Percentiles rank a stretch among this genome's conserved stretches.
These are phyloP conservation scores for Lodderomyces pseudojiufengensis DNA, from an alignment of 1,139 yeast species.

Conservation along the genomic window DNA sequence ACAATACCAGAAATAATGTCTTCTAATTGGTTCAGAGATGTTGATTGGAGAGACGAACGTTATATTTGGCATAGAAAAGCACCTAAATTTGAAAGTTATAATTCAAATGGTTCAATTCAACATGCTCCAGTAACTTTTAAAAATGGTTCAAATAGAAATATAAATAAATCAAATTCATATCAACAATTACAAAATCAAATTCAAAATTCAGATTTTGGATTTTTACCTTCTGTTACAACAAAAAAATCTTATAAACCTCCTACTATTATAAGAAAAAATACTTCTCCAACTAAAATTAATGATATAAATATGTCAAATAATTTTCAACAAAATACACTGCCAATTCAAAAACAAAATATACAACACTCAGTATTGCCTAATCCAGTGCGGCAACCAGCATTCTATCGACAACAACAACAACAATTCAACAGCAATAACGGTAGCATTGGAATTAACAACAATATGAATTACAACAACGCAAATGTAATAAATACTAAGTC, in stretches of 20 bases:
- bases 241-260: slow-evolving; percentile 34
- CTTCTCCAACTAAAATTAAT: background rate
- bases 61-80: slow-evolving; percentile 46
- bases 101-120: slow-evolving; percentile 3
- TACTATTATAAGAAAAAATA: slow-evolving; percentile 26
- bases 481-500: slow-evolving; percentile 3
- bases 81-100: slow-evolving; percentile 36
- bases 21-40: slow-evolving; percentile 37
- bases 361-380: slow-evolving; percentile 7
- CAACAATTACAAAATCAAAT: slow-evolving; percentile 44
- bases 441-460: slow-evolving; percentile 5
- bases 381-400: slow-evolving; percentile 2
- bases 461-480: slow-evolving; percentile 2
- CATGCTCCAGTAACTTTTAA: slow-evolving; percentile 32
- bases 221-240: slow-evolving; percentile 28
- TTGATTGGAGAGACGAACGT: slow-evolving; percentile 40
- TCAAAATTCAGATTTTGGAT: slow-evolving; percentile 32
- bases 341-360: slow-evolving; percentile 6
- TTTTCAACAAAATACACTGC: slow-evolving; percentile 4
- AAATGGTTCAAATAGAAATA: slow-evolving; percentile 36
- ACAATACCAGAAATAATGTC: slow-evolving; percentile 35
- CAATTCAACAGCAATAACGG: slow-evolving; percentile 4
- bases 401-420: background rate
- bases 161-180: slow-evolving; percentile 37
- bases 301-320: background rate